phyloP scores from a whole-genome alignment of 345 rosid genomes.

The Zanthoxylum bungeanum region DNA sequence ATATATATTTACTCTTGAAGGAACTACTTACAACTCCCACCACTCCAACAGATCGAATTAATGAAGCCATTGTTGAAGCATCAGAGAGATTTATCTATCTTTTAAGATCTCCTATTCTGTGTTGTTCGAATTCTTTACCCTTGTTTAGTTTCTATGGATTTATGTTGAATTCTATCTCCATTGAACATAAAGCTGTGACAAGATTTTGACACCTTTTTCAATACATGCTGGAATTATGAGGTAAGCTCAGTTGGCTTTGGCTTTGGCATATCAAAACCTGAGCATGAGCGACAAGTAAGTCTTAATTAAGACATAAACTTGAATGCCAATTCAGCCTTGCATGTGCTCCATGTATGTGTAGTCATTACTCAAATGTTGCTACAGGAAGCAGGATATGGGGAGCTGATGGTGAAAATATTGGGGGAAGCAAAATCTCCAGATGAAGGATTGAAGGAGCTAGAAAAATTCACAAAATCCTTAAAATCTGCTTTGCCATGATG shows the following conservation, averaged over 20 bases:
- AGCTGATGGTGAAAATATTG: constrained; percentile 70
- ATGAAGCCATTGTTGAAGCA: constrained; percentile 75
- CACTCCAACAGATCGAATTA: constrained; percentile 70
- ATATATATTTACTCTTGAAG: no score
- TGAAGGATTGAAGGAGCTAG: constrained; percentile 63
- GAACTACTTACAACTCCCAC: constrained; percentile 86
- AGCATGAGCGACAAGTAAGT: constrained; percentile 73
- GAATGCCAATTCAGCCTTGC: not conserved
- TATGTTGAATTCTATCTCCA: constrained; percentile 24
- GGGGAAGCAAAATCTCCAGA: constrained; percentile 70
- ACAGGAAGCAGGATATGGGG: constrained; percentile 84
- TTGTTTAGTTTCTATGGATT: not conserved
- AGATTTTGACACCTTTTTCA: no score
- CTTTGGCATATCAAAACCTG: constrained; percentile 78
- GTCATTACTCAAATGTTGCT: not conserved
- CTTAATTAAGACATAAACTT: not conserved
- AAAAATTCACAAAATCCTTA: constrained; percentile 55
- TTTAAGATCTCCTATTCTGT: constrained; percentile 37
- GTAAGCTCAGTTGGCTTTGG: no score
- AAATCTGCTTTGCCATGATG: constrained; percentile 58
- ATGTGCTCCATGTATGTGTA: not conserved
- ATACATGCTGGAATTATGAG: no score
- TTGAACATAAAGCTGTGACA: constrained; percentile 73
- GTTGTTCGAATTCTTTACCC: not conserved
- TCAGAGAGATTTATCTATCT: constrained; percentile 85